These are phyloP conservation scores for Populus hybrid DNA, from an alignment of 441 rosid species.

Conservation along the genomic window DNA sequence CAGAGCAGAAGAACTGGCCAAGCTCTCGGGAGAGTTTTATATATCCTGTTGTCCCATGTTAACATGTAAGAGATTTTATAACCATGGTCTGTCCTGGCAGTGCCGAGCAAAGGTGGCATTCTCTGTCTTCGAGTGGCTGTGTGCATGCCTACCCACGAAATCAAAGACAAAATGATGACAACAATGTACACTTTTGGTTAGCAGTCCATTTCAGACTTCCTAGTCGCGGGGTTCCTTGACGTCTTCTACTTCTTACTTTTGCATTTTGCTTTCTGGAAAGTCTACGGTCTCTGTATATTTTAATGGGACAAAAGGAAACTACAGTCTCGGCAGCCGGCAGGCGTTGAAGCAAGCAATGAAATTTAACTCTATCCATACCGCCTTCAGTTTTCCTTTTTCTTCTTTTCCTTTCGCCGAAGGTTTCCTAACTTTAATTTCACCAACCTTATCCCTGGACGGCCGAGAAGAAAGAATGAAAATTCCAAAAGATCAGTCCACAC, in stretches of 20 bases:
- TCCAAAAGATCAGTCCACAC: not conserved
- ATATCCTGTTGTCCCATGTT: not conserved
- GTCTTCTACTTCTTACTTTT: not conserved
- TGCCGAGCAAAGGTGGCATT: not conserved
- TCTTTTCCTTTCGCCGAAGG: not conserved
- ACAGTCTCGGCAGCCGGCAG: too few relatives aligned
- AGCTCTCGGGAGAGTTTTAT: not conserved
- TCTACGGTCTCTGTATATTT: not conserved
- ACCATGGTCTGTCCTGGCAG: not conserved
- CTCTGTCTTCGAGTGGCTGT: not conserved
- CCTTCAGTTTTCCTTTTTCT: not conserved
- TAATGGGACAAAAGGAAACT: not conserved
- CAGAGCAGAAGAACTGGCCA: not conserved
- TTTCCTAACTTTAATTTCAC: not conserved
- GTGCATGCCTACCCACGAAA: conserved; percentile 12
- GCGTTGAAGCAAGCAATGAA: not conserved
- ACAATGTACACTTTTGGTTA: conserved; percentile 20
- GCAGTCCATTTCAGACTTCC: conserved; percentile 24
- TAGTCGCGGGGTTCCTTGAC: conserved; percentile 20
- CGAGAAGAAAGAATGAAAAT: not conserved
- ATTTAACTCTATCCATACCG: not conserved
- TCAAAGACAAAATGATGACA: conserved; percentile 32
- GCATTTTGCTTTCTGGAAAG: conserved; percentile 2
- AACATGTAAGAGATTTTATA: not conserved
- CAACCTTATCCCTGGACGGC: not conserved